Evolutionary conservation across 2,329 filamentous ascomycete genomes (phyloP).

Genomic region (Alternaria tenuissima): DNA sequence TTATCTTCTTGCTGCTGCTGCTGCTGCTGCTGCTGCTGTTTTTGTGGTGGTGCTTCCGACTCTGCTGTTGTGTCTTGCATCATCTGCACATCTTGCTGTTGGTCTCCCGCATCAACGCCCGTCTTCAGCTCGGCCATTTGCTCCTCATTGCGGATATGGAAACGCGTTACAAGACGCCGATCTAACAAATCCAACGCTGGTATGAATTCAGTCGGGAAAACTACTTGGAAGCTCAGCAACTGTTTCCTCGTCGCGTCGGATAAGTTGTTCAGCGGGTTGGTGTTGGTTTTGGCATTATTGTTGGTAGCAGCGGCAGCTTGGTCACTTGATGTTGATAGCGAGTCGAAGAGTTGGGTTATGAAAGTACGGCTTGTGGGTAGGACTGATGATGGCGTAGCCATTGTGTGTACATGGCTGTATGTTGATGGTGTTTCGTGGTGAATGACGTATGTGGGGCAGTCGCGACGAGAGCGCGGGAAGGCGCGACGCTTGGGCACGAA

Average conservation of each 20-base stretch:
- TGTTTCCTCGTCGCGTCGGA: conserved; percentile 52
- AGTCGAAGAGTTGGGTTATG: conserved; percentile 45
- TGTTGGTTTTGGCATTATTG: conserved; percentile 12
- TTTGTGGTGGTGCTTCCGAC: neutral
- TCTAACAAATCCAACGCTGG: conserved; percentile 90
- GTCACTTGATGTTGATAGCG: conserved; percentile 26
- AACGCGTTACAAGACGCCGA: conserved; percentile 71
- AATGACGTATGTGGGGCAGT: conserved; percentile 27
- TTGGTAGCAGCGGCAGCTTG: conserved; percentile 26
- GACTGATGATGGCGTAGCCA: conserved; percentile 12
- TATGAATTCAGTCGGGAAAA: conserved; percentile 82
- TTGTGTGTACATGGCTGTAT: conserved; percentile 13
- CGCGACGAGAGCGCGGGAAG: conserved; percentile 21
- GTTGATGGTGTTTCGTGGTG: neutral
- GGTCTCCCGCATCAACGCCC: too few relatives aligned
- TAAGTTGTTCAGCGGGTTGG: conserved; percentile 54
- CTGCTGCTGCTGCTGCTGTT: neutral
- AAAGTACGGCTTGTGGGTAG: conserved; percentile 40
- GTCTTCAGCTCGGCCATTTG: neutral
- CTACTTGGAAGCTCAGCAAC: conserved; percentile 81
- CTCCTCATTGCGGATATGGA: conserved; percentile 30
- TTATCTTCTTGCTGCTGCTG: neutral
- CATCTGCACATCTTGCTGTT: neutral
- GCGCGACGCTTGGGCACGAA: conserved; percentile 25
- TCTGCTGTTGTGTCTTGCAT: neutral